Evolutionary conservation across 768 basidiomycete genomes (phyloP), one percentile per base, ranked within the genome.

Genomic region (Tricholoma sp.): DNA sequence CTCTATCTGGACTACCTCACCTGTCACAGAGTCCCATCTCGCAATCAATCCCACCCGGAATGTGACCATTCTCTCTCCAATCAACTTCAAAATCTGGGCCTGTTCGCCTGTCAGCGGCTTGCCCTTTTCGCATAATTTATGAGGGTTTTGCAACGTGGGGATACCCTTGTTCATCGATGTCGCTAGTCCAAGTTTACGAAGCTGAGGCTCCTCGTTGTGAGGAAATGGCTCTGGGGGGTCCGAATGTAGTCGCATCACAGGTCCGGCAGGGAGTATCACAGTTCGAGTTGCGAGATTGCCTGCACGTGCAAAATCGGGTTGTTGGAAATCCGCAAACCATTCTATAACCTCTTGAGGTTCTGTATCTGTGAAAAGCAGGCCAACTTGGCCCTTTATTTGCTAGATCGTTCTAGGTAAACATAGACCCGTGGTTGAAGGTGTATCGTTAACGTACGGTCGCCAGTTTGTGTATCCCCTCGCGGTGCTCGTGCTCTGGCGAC

Each of bases 191-290:
- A 98, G 82, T 70, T 91, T 91, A 55, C 97, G 85, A 53, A 99
- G 79, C 68, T 98, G 96, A 19, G 95, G 94, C 60, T 99, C 97
- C 76, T 98, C 94, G 65, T 94, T 94, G 71, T 98, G 94, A 35
- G 97, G 94, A 72, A 98, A 95, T 2, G 92, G 89, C 63, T 94
- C 88, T 37, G 88, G 83, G 0, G 88, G 89, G 60, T 89, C 86
- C 2, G 89, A 87, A 68, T 89, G 80, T 43, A 80, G 81, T 60
- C 84, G 82, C 86, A 94, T 82, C 55, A 98, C 83, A 19, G 96
- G 92, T 34, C 95, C 95, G 58, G 74, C 82, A 14, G 94, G 89
- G 16, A 99, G 77, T 31, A 79, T 74, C 56, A 97, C 82, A 0
- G 88, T 88, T 58, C 84, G 80, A 47, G 80, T 79, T 3, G 94